Percentiles rank a stretch among this genome's conserved stretches.
Conservation (phyloP, 352 stramenopile genomes). For the Globisporangium canariense region DNA sequence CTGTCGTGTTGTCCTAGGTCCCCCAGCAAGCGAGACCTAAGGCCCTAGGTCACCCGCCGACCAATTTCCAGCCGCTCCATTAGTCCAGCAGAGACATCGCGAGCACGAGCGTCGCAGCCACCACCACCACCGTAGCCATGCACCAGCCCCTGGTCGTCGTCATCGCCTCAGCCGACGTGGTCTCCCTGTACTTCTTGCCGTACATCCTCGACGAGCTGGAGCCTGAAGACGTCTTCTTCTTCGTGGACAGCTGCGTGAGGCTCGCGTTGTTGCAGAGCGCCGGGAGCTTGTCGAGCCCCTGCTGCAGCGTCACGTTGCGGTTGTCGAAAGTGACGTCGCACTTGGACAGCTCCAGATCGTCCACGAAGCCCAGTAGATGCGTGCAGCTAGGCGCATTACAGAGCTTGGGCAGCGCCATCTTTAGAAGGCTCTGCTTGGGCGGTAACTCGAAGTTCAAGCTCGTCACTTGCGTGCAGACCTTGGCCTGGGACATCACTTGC, state of each 20-base stretch:
- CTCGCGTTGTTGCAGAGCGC: constrained; percentile 36
- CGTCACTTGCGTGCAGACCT: constrained; percentile 35
- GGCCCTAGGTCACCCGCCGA: not conserved
- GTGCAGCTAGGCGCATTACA: constrained; percentile 46
- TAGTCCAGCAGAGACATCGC: not conserved
- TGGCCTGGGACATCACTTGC: constrained; percentile 30
- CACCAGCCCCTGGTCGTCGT: not conserved
- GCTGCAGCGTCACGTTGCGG: constrained; percentile 52
- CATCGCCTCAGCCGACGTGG: not conserved
- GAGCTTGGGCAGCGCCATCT: constrained; percentile 26
- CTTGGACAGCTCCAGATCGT: constrained; percentile 52
- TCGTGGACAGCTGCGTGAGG: constrained; percentile 34
- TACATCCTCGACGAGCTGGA: not conserved
- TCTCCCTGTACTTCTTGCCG: constrained; percentile 10
- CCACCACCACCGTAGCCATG: not conserved
- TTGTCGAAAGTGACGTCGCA: constrained; percentile 46
- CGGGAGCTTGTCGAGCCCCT: constrained; percentile 43
- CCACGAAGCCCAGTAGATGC: constrained; percentile 46
- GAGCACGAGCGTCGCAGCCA: not conserved
- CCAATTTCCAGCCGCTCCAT: not conserved
- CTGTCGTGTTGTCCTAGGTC: not conserved
- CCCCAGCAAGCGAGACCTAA: not conserved
- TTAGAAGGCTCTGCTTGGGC: constrained; percentile 25
- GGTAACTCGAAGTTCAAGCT: constrained; percentile 42
- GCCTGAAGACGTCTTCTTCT: constrained; percentile 25